These are phyloP conservation scores for Syncephalastrum sp. DNA, from an alignment of 371 early-diverging fungal species.

Conservation along the genomic window DNA sequence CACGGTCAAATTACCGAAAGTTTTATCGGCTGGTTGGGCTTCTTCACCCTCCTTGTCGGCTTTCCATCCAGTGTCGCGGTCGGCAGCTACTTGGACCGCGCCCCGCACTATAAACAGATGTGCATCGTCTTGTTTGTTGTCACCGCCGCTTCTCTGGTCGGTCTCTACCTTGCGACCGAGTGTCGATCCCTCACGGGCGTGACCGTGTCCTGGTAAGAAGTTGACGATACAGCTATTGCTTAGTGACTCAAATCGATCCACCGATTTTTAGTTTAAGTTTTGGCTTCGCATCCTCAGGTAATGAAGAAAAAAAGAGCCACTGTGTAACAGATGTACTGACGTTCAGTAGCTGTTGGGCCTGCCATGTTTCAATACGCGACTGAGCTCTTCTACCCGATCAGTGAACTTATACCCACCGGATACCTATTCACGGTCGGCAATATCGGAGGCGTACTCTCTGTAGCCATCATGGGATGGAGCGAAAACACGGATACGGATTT, in stretches of 20 bases:
- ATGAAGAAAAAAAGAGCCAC: background rate
- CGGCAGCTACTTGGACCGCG: constrained; percentile 46
- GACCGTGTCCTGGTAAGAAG: constrained; percentile 33
- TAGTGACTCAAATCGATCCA: no score
- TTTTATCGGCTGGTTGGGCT: constrained; percentile 43
- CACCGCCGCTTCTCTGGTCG: constrained; percentile 25
- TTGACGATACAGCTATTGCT: background rate
- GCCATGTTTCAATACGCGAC: constrained; percentile 54
- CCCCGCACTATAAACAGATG: constrained; percentile 29
- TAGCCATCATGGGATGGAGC: constrained; percentile 47
- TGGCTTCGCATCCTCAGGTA: constrained; percentile 52
- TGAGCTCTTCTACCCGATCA: constrained; percentile 43
- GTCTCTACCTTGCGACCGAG: constrained; percentile 30
- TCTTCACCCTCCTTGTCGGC: constrained; percentile 41
- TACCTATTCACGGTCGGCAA: constrained; percentile 46
- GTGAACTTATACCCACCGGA: constrained; percentile 52
- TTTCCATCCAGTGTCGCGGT: constrained; percentile 39
- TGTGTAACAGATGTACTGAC: no score
- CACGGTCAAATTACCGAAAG: constrained; percentile 26
- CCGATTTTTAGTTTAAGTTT: constrained; percentile 27
- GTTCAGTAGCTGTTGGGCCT: constrained; percentile 45
- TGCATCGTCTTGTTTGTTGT: constrained; percentile 29
- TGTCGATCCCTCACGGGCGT: constrained; percentile 23
- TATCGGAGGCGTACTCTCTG: constrained; percentile 36
- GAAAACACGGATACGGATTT: constrained; percentile 23